Base-by-base conservation (phyloP, 2,329 filamentous ascomycete genomes). In the Fusarium sp. region DNA sequence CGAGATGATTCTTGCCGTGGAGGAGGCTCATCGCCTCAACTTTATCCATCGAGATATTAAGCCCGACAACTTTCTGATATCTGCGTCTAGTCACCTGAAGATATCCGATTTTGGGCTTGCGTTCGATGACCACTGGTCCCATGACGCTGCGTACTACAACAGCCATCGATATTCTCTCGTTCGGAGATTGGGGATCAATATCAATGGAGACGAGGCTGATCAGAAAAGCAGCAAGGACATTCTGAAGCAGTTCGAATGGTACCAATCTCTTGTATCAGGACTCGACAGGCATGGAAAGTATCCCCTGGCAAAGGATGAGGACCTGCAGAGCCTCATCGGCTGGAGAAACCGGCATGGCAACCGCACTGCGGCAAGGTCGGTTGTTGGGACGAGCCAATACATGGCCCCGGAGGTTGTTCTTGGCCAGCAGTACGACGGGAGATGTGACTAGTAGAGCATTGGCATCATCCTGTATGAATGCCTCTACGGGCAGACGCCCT, bases 41-140 rank as follows among this genome's bases (percentile, higher is more conserved):
- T 98, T 95, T 88, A 98, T 99, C 57, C 97, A 99, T 81, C 93
- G 96, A 20, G 97, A 98, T 82, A 91, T 98, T 80, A 99, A 99
- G 82, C 97, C 96, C 0, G 96, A 98, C 86, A 99, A 99, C 79
- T 98, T 99, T 79, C 88, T 98, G 33, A 95, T 98, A 77, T 94
- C 93, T 10, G 90, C 94, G 0, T 93, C 93, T 20, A 95, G 97
- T 0, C 97, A 99, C 81, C 83, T 98, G 68, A 98, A 97, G 80
- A 98, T 98, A 42, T 97, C 95, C 0, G 97, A 99, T 79, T 99
- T 99, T 82, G 96, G 97, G 0, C 89, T 99, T 40, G 95, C 96
- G 0, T 98, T 98, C 80, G 94, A 98, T 79, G 95, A 96, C 0
- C 94, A 98, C 80, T 98, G 96, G 96, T 91, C 93, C 16, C 96